These are phyloP conservation scores for Rubroboletus satanas DNA, from an alignment of 768 basidiomycete species.

Conservation along the genomic window DNA sequence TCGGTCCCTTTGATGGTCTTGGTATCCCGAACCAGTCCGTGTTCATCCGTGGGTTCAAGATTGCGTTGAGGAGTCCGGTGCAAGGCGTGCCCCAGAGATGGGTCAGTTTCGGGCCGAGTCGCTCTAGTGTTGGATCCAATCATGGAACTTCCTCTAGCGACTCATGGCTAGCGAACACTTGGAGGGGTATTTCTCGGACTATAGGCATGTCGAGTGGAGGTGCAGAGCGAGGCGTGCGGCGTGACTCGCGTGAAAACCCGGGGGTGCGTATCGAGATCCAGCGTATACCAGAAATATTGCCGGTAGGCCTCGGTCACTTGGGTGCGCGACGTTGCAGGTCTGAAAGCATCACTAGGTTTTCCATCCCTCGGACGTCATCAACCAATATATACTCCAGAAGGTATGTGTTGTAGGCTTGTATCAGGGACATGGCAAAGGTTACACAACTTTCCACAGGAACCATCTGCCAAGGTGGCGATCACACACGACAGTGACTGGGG, in stretches of 20 bases:
- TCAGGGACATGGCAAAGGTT: background rate
- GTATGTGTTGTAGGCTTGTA: conserved; percentile 1
- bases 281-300: conserved; percentile 17
- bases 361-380: conserved; percentile 24
- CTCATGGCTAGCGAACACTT: conserved; percentile 18
- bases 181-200: conserved; percentile 14
- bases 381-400: conserved; percentile 21
- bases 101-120: conserved; percentile 5
- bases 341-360: conserved; percentile 17
- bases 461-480: conserved; percentile 22
- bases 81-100: conserved; percentile 19
- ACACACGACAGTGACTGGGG: conserved; percentile 25
- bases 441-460: conserved; percentile 8
- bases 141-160: background rate
- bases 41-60: conserved; percentile 32
- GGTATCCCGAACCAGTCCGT: conserved; percentile 25
- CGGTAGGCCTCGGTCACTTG: conserved; percentile 3
- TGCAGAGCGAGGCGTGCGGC: background rate
- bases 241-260: background rate
- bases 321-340: background rate
- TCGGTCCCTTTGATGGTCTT: conserved; percentile 10
- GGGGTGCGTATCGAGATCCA: conserved; percentile 12
- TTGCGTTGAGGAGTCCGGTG: conserved; percentile 16
- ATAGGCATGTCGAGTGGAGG: conserved; percentile 11
- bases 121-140: background rate